These are phyloP conservation scores for Pyrenochaeta sp. DNA, from an alignment of 2,329 filamentous ascomycete species.

Conservation along the genomic window DNA sequence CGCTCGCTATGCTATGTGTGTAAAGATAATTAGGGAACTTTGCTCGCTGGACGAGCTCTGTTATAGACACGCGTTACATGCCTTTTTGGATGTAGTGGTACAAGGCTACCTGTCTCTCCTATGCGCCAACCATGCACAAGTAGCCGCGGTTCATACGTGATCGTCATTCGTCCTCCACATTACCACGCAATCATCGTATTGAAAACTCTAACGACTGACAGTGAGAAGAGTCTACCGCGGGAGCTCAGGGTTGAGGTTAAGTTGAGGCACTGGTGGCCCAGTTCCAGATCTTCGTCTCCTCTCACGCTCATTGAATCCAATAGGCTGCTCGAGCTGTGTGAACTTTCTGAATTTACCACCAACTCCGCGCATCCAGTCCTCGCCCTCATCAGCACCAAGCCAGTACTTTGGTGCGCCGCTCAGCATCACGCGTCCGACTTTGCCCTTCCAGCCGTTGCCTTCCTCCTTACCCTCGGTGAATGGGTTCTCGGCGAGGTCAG, in stretches of 20 bases:
- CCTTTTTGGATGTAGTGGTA: not conserved
- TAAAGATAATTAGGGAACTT: not conserved
- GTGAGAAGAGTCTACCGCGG: conserved; percentile 21
- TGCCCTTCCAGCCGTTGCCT: conserved; percentile 81
- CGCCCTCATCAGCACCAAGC: conserved; percentile 72
- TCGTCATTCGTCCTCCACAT: not conserved
- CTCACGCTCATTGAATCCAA: conserved; percentile 65
- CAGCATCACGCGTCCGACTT: conserved; percentile 81
- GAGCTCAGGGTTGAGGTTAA: conserved; percentile 31
- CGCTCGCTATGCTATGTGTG: not conserved
- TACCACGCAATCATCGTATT: not conserved
- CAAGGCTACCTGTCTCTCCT: not conserved
- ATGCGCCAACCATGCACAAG: not conserved
- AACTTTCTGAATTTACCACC: conserved; percentile 67
- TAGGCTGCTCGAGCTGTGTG: conserved; percentile 49
- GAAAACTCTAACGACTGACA: not conserved
- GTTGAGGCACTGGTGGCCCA: conserved; percentile 58
- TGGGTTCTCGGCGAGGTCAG: conserved; percentile 68
- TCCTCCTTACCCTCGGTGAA: conserved; percentile 76
- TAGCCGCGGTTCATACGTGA: not conserved
- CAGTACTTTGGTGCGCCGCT: conserved; percentile 79
- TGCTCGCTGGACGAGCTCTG: too few species aligned
- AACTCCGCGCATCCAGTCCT: conserved; percentile 73
- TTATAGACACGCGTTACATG: not conserved
- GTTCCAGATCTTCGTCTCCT: conserved; percentile 69